Evolutionary conservation across 345 rosid genomes (phyloP).

Genomic region (Citrus maxima): DNA sequence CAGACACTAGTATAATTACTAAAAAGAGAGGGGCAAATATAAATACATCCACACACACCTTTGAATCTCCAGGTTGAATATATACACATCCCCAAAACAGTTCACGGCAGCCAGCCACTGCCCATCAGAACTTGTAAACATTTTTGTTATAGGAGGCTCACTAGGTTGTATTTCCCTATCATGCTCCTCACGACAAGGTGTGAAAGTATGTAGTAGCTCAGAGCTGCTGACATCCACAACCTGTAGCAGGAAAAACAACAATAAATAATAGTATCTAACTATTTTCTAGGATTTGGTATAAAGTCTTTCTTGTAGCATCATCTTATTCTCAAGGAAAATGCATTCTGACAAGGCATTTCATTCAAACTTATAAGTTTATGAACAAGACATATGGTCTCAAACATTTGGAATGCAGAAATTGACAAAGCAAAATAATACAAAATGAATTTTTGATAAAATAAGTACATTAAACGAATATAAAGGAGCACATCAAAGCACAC

Average conservation of each 20-base stretch:
- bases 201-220: conserved; percentile 55
- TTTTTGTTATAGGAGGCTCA: conserved; percentile 86
- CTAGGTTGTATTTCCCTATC: conserved; percentile 41
- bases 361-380: not conserved
- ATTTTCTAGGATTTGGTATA: not conserved
- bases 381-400: not conserved
- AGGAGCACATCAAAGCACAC: not conserved
- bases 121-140: conserved; percentile 83
- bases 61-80: conserved; percentile 76
- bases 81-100: conserved; percentile 87
- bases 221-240: conserved; percentile 60
- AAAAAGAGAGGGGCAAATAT: not conserved
- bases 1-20: not conserved
- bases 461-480: not conserved
- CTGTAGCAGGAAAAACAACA: conserved; percentile 28
- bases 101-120: conserved; percentile 93
- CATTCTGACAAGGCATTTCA: not conserved
- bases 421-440: not conserved
- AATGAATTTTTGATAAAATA: not conserved
- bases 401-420: not conserved
- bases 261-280: not conserved
- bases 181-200: conserved; percentile 51
- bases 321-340: not conserved
- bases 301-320: not conserved
- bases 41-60: conserved; percentile 39